Conservation (phyloP, 1,284 basidiomycete species). For the Ceratobasidium papillatum region DNA sequence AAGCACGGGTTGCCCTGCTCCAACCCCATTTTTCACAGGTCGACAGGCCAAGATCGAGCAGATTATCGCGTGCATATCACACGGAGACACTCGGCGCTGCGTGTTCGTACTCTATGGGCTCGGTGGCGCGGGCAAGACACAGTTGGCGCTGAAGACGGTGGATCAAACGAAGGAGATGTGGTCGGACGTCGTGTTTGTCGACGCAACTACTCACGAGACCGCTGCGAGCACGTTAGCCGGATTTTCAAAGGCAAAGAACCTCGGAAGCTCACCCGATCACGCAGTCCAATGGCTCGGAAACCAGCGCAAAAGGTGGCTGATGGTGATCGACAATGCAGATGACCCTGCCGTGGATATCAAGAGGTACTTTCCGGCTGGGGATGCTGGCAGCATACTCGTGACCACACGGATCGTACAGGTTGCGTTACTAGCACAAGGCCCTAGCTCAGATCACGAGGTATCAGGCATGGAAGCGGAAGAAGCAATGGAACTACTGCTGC, state of each 20-base stretch:
- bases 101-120: too few species aligned
- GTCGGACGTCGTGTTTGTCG: too few species aligned
- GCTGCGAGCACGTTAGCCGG: background rate
- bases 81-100: too few species aligned
- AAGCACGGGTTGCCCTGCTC: background rate
- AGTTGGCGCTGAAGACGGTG: too few species aligned
- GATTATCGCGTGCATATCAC: too few species aligned
- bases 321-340: too few species aligned
- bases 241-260: background rate
- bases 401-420: background rate
- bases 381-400: background rate
- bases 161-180: too few species aligned
- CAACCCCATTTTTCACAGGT: background rate
- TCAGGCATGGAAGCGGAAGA: background rate
- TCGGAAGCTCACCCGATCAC: background rate
- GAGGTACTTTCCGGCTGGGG: background rate
- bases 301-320: too few species aligned
- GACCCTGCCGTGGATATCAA: background rate
- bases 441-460: background rate
- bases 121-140: too few species aligned
- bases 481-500: background rate
- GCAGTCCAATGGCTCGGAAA: background rate
- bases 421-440: background rate
- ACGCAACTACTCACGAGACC: too few species aligned
- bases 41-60: too few species aligned